Conservation (phyloP, 2,329 filamentous ascomycete genomes). For the Gaeumannomyces tritici region DNA sequence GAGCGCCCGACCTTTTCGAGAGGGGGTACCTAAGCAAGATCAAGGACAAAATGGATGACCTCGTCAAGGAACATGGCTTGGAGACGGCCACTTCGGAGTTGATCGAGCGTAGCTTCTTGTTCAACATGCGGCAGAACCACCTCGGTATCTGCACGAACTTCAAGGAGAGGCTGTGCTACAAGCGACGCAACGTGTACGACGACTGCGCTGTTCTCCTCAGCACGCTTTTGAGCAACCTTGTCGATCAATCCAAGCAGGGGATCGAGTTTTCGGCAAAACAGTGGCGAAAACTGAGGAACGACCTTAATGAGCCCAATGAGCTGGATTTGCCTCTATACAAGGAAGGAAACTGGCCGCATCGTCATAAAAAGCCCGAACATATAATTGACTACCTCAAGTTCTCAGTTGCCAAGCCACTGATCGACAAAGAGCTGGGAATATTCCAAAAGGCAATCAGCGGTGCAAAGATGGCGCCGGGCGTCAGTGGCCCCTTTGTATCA, state of each 20-base stretch:
- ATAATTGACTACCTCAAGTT: slow-evolving; percentile 58
- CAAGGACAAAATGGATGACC: slow-evolving; percentile 32
- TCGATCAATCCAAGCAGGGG: slow-evolving; percentile 50
- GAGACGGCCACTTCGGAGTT: slow-evolving; percentile 30
- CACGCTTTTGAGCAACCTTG: slow-evolving; percentile 39
- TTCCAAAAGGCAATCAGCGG: slow-evolving; percentile 20
- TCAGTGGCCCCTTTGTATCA: neutral
- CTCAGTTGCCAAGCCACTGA: slow-evolving; percentile 31
- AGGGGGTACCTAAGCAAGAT: slow-evolving; percentile 41
- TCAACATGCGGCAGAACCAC: slow-evolving; percentile 44
- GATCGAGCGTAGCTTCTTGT: slow-evolving; percentile 42
- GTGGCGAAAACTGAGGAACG: slow-evolving; percentile 27
- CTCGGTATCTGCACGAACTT: slow-evolving; percentile 56
- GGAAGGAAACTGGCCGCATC: slow-evolving; percentile 18
- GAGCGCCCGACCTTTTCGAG: slow-evolving; percentile 31
- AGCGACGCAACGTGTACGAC: slow-evolving; percentile 37
- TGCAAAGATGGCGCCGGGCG: neutral
- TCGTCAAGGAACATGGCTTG: slow-evolving; percentile 18
- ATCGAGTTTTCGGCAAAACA: slow-evolving; percentile 33
- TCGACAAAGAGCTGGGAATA: slow-evolving; percentile 24
- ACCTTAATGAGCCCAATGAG: slow-evolving; percentile 9
- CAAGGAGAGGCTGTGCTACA: slow-evolving; percentile 55
- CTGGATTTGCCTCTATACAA: slow-evolving; percentile 34
- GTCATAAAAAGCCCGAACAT: slow-evolving; percentile 24
- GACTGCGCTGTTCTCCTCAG: slow-evolving; percentile 37